These are phyloP conservation scores for Vicia faba DNA, from an alignment of 306 rosid genomes.

Conservation along the genomic window DNA sequence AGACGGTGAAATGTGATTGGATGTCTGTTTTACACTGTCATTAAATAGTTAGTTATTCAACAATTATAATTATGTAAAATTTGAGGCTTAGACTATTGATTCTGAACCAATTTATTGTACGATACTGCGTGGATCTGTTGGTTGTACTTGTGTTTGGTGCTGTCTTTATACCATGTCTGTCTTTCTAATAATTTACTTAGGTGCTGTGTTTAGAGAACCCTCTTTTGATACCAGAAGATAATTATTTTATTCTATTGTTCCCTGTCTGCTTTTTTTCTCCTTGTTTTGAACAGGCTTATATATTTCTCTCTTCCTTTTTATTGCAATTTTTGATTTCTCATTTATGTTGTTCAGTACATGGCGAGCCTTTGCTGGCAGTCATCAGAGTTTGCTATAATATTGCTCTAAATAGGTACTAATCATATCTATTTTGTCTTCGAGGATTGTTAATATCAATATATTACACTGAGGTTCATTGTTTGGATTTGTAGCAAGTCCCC, in stretches of 20 bases:
- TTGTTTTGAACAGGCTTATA: constrained; percentile 28
- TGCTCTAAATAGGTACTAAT: constrained; percentile 89
- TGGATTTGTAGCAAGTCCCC: constrained; percentile 88
- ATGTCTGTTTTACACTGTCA: constrained; percentile 9
- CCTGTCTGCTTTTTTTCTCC: constrained; percentile 6
- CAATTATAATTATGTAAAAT: neutral
- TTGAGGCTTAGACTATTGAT: constrained; percentile 13
- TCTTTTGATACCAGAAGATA: constrained; percentile 33
- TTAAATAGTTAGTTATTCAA: constrained; percentile 1
- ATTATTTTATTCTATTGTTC: constrained; percentile 25
- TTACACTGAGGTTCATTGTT: constrained; percentile 43
- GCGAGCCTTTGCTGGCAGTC: constrained; percentile 91
- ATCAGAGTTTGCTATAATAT: constrained; percentile 97
- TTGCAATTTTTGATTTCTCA: constrained; percentile 17
- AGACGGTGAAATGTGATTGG: neutral
- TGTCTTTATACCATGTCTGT: constrained; percentile 9
- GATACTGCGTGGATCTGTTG: constrained; percentile 19
- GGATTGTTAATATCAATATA: constrained; percentile 36
- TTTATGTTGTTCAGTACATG: constrained; percentile 72
- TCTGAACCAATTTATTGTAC: constrained; percentile 18
- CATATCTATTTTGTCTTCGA: constrained; percentile 33
- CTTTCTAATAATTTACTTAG: constrained; percentile 22
- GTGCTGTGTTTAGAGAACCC: constrained; percentile 28
- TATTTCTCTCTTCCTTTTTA: neutral
- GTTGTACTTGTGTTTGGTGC: constrained; percentile 19